Evolutionary conservation across 257 asterid genomes (phyloP).

Genomic region (Nicotiana undulata): DNA sequence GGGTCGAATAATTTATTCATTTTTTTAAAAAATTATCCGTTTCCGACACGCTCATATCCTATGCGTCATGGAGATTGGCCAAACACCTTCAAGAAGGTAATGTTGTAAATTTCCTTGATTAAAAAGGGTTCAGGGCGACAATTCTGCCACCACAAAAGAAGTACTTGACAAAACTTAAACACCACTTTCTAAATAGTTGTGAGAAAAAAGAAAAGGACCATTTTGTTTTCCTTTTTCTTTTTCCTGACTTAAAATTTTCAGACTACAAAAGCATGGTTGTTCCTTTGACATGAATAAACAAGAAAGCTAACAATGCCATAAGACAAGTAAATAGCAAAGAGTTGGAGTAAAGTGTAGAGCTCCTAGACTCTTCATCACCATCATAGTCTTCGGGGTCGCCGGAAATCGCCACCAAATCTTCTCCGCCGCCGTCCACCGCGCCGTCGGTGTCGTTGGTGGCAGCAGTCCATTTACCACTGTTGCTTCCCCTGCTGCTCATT

Average conservation of each 20-base stretch:
- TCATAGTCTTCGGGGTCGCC: slow-evolving; percentile 43
- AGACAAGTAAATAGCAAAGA: slow-evolving; percentile 9
- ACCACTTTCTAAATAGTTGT: not conserved
- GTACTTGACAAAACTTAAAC: not conserved
- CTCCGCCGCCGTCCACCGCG: slow-evolving; percentile 19
- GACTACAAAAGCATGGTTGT: slow-evolving; percentile 8
- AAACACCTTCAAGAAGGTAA: no score
- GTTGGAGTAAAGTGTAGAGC: slow-evolving; percentile 8
- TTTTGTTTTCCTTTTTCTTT: not conserved
- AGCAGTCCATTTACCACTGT: slow-evolving; percentile 57
- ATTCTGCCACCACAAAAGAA: slow-evolving; percentile 6
- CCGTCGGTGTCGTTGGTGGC: slow-evolving; percentile 11
- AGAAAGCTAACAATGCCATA: slow-evolving; percentile 17
- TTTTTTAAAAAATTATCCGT: no score
- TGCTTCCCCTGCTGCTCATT: slow-evolving; percentile 48
- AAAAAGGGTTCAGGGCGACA: slow-evolving; percentile 1
- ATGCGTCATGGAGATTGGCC: no score
- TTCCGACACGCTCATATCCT: no score
- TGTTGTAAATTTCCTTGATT: not conserved
- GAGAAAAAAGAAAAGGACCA: not conserved
- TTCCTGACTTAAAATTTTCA: not conserved
- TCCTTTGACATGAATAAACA: slow-evolving; percentile 10
- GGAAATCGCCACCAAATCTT: slow-evolving; percentile 31
- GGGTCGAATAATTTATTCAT: no score
- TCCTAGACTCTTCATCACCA: slow-evolving; percentile 31